phyloP scores from a whole-genome alignment of 2,329 filamentous ascomycete species.

The Hymenoscyphus salicellus region DNA sequence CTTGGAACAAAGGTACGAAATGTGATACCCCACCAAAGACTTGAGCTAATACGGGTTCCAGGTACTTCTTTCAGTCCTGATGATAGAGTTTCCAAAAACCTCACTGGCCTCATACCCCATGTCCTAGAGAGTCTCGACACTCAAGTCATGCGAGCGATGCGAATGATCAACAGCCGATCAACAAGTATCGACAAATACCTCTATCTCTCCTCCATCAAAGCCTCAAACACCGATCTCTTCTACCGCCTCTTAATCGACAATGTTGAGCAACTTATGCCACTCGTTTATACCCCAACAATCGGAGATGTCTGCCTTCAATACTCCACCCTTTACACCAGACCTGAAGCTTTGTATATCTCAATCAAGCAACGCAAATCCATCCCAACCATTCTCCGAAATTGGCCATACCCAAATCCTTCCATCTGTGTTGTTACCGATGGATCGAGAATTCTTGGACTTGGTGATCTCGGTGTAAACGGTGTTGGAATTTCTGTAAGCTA shows the following conservation, averaged over 20 bases:
- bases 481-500: conserved; percentile 85
- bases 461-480: conserved; percentile 93
- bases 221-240: conserved; percentile 76
- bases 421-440: conserved; percentile 97
- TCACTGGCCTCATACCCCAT: conserved; percentile 64
- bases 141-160: conserved; percentile 65
- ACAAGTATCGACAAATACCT: conserved; percentile 79
- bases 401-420: conserved; percentile 84
- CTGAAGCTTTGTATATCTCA: conserved; percentile 93
- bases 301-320: conserved; percentile 96
- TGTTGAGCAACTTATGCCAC: conserved; percentile 72
- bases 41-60: conserved; percentile 31
- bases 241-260: conserved; percentile 79
- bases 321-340: conserved; percentile 91
- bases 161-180: conserved; percentile 67
- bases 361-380: conserved; percentile 92
- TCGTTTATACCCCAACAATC: conserved; percentile 87
- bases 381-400: conserved; percentile 83
- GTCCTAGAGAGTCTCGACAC: conserved; percentile 59
- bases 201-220: conserved; percentile 73
- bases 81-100: conserved; percentile 61
- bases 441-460: conserved; percentile 85
- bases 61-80: conserved; percentile 64
- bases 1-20: conserved; percentile 61
- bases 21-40: neutral